phyloP scores from a whole-genome alignment of 2,329 filamentous ascomycete species.

The Trichoderma atrobrunneum region DNA sequence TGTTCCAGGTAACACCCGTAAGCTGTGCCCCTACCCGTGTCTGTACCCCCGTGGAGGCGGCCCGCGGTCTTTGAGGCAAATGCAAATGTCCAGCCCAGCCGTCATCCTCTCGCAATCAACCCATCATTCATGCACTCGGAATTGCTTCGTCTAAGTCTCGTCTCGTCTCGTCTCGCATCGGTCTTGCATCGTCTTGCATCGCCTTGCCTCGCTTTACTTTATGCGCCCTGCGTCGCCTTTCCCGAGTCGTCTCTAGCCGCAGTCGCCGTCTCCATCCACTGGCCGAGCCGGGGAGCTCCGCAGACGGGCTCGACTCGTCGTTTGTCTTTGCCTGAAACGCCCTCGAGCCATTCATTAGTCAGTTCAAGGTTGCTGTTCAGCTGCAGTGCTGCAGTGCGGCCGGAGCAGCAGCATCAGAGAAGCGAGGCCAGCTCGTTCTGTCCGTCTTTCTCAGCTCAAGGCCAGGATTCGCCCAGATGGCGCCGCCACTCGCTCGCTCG shows the following conservation, averaged over 20 bases:
- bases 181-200: not conserved
- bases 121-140: not conserved
- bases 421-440: not conserved
- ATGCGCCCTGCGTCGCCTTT: slow-evolving; percentile 6
- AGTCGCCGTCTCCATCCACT: not conserved
- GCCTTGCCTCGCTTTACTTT: not conserved
- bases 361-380: not conserved
- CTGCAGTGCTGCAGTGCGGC: not conserved
- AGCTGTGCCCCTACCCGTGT: not conserved
- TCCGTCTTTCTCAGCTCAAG: not conserved
- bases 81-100: not conserved
- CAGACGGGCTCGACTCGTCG: slow-evolving; percentile 4
- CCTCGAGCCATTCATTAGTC: not conserved
- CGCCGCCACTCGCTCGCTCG: not conserved
- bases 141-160: not conserved
- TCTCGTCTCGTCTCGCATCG: not conserved
- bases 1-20: not conserved
- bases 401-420: not conserved
- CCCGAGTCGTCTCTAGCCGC: not conserved
- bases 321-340: slow-evolving; percentile 13
- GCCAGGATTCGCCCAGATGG: not conserved
- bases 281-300: slow-evolving; percentile 3
- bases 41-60: not conserved
- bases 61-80: not conserved
- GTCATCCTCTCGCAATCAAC: not conserved